Conservation (phyloP, 208 protist species). For the Trypanosoma mega region DNA sequence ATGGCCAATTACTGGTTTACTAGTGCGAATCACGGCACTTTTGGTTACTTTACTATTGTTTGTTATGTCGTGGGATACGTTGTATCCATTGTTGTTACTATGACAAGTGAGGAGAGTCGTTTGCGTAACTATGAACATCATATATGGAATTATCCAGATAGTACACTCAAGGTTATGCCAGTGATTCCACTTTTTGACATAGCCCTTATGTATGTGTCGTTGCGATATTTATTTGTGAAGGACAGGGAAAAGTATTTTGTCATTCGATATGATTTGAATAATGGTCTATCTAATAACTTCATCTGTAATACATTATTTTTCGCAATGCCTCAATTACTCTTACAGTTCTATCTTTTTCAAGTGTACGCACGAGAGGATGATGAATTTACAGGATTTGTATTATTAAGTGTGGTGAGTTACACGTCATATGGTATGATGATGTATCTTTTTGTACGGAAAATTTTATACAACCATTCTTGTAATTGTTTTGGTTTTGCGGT, state of each 20-base stretch:
- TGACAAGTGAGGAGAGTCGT: constrained; percentile 63
- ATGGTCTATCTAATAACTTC: constrained; percentile 57
- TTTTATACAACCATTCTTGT: constrained; percentile 64
- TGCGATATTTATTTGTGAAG: constrained; percentile 55
- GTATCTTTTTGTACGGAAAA: constrained; percentile 54
- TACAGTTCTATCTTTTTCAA: constrained; percentile 63
- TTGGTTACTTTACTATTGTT: constrained; percentile 78
- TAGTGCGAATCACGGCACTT: constrained; percentile 26
- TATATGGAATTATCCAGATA: constrained; percentile 66
- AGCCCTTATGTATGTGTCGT: constrained; percentile 51
- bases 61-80: constrained; percentile 76
- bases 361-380: neutral
- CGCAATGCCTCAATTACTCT: constrained; percentile 63
- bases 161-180: constrained; percentile 67
- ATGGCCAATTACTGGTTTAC: constrained; percentile 55
- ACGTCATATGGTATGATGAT: constrained; percentile 51
- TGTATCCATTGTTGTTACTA: constrained; percentile 53
- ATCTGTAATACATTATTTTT: constrained; percentile 58
- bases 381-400: constrained; percentile 40
- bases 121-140: constrained; percentile 67
- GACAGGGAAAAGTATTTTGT: constrained; percentile 67
- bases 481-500: constrained; percentile 67
- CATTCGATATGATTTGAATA: constrained; percentile 82
- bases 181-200: constrained; percentile 72
- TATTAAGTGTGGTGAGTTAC: constrained; percentile 37